A percentile compares a stretch with the other conserved stretches of the same genome.
phyloP scores from a whole-genome alignment of 257 asterid genomes.

The Penstemon barbatus region DNA sequence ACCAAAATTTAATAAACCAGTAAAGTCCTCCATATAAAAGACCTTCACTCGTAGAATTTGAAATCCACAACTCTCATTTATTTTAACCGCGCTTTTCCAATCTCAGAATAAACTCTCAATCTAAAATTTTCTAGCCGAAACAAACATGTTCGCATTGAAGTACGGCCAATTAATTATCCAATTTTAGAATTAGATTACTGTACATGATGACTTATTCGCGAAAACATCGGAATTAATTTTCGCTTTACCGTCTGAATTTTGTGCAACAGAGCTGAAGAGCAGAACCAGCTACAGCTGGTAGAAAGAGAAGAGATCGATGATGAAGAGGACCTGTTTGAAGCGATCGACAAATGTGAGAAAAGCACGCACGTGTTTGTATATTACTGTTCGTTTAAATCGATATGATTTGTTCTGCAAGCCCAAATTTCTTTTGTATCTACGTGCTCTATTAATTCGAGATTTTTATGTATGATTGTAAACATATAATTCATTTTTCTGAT shows the following conservation, averaged over 20 bases:
- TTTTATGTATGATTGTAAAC: too few relatives aligned
- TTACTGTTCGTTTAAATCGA: background rate
- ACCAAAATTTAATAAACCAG: too few relatives aligned
- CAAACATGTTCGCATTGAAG: slow-evolving; percentile 78
- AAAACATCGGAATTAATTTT: background rate
- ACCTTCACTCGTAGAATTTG: too few relatives aligned
- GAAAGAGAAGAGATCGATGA: slow-evolving; percentile 87
- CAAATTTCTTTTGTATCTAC: background rate
- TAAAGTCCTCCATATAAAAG: too few relatives aligned
- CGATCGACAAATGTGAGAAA: slow-evolving; percentile 77
- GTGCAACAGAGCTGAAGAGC: slow-evolving; percentile 79
- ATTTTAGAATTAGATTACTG: too few relatives aligned
- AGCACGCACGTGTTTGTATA: background rate
- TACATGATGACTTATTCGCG: too few relatives aligned
- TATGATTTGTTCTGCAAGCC: background rate
- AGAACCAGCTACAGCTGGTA: slow-evolving; percentile 83
- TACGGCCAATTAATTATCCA: slow-evolving; percentile 26
- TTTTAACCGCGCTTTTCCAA: too few relatives aligned
- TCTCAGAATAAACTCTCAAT: background rate
- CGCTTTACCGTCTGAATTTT: background rate
- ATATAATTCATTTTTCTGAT: background rate
- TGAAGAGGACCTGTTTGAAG: slow-evolving; percentile 95
- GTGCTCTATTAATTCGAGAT: background rate
- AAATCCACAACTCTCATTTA: too few relatives aligned
- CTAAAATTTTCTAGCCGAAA: slow-evolving; percentile 15